A percentile compares a stretch with the other conserved stretches of the same genome.
These are phyloP conservation scores for Trypanosoma cruzi DNA, from an alignment of 208 protist species.

Conservation along the genomic window DNA sequence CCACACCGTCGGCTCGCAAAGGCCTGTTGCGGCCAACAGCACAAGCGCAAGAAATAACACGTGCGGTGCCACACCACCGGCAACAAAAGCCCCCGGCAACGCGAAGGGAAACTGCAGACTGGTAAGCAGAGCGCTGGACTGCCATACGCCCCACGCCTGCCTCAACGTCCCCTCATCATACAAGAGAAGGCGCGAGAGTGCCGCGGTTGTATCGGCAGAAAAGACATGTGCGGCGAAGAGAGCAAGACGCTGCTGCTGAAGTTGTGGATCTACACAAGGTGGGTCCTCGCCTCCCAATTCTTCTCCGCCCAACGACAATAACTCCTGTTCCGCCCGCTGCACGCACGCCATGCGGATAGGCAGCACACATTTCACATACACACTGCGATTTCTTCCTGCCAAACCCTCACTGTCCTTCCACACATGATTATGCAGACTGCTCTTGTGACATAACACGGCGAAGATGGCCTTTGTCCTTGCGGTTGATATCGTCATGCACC, in stretches of 20 bases:
- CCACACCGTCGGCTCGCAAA: slow-evolving; percentile 25
- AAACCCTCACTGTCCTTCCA: not conserved
- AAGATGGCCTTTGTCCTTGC: slow-evolving; percentile 14
- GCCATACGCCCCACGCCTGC: slow-evolving; percentile 41
- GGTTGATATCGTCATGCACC: slow-evolving; percentile 21
- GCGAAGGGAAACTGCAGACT: slow-evolving; percentile 58
- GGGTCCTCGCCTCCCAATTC: slow-evolving; percentile 12
- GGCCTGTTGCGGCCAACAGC: slow-evolving; percentile 34
- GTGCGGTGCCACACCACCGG: slow-evolving; percentile 22
- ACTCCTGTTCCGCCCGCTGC: not conserved
- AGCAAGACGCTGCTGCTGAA: slow-evolving; percentile 59
- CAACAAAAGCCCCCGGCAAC: slow-evolving; percentile 47
- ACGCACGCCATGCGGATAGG: slow-evolving; percentile 11
- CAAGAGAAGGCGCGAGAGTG: slow-evolving; percentile 55
- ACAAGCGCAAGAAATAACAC: slow-evolving; percentile 46
- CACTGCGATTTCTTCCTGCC: not conserved
- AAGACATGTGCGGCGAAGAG: slow-evolving; percentile 57
- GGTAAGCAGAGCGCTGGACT: slow-evolving; percentile 22
- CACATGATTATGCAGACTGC: not conserved
- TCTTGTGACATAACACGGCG: slow-evolving; percentile 10
- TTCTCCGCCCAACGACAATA: not conserved
- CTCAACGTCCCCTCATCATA: slow-evolving; percentile 45
- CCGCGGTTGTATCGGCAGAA: slow-evolving; percentile 41
- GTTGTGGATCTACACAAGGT: slow-evolving; percentile 36
- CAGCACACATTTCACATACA: slow-evolving; percentile 25